Evolutionary conservation across 805 yeast genomes (phyloP), one percentile per base, ranked within the genome.

Genomic region (Brettanomyces custersianus): DNA sequence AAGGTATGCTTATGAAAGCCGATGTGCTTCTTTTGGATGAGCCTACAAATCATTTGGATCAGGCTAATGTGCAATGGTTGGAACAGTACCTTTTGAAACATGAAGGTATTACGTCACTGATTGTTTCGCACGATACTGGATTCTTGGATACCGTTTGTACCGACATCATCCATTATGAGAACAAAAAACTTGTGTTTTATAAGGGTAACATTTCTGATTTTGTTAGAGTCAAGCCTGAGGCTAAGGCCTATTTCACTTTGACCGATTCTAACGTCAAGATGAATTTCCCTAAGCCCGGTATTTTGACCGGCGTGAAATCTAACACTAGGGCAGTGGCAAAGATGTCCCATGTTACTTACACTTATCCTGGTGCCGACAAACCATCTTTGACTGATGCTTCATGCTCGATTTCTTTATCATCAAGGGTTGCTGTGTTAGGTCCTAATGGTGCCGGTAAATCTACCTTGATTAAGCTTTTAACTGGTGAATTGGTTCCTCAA

Each of bases 401-500:
- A 2, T 84, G 94, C 62, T 82, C 95, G n/a, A 70, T 92, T 41
- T 83, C 95, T 3, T 68, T 90, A 46, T 84, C 95, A n/a, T 90
- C 97, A 23, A 80, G 98, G 65, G 95, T 90, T 44, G 97, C 97
- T 31, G 78, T 92, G 51, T 65, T 92, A 39, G 98, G 98, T 38
- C 96, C 97, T 43, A 90, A 90, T 59, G 98, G 98, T 71, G 98
- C 98, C 36, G 98, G 98, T 67, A 90, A 90, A 61, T 86, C 96
- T 10, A 90, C 98, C 13, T 72, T 92, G 53, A 90, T 92, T 63
- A 90, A 90, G 62, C 68, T 92, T 37, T 70, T 90, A 48, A 92
- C 97, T 8, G 98, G 85, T 46, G 98, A 90, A 62, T 68, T 86
- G 40, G 73, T 83, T 38, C 96, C 98, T 17, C 71, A 76, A 44